Evolutionary conservation across 352 stramenopile species (phyloP).

Genomic region (Blastocystis sp.): DNA sequence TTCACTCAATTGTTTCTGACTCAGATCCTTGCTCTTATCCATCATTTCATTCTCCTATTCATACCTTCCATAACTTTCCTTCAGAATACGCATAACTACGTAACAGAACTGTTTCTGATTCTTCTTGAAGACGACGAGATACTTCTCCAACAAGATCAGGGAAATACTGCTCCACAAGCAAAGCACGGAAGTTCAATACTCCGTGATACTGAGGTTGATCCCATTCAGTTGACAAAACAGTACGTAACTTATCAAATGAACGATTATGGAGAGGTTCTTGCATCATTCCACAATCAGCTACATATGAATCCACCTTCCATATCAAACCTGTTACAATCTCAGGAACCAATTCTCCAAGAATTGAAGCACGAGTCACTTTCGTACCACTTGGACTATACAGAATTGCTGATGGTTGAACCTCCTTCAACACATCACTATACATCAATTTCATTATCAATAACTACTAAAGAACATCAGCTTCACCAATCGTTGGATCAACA

Average conservation of each 20-base stretch:
- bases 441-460: background rate
- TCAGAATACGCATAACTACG: conserved; percentile 31
- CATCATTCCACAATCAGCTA: background rate
- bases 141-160: conserved; percentile 25
- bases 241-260: conserved; percentile 6
- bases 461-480: conserved; percentile 11
- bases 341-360: conserved; percentile 22
- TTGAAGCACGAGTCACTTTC: background rate
- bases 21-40: conserved; percentile 12
- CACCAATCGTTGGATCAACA: background rate
- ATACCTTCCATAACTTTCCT: conserved; percentile 3
- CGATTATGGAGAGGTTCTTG: conserved; percentile 20
- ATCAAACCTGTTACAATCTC: background rate
- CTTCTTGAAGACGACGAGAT: background rate
- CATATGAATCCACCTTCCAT: background rate
- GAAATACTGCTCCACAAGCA: conserved; percentile 14
- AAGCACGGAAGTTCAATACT: conserved; percentile 31
- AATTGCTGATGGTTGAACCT: background rate
- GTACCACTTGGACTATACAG: background rate
- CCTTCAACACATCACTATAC: background rate
- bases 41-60: background rate
- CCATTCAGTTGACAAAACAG: conserved; percentile 2
- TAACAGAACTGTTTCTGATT: conserved; percentile 10
- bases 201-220: conserved; percentile 5
- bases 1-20: conserved; percentile 34